A percentile compares a stretch with the other conserved stretches of the same genome.
Evolutionary conservation across 331 rosid genomes (phyloP).

Genomic region (Acacia pycnantha): DNA sequence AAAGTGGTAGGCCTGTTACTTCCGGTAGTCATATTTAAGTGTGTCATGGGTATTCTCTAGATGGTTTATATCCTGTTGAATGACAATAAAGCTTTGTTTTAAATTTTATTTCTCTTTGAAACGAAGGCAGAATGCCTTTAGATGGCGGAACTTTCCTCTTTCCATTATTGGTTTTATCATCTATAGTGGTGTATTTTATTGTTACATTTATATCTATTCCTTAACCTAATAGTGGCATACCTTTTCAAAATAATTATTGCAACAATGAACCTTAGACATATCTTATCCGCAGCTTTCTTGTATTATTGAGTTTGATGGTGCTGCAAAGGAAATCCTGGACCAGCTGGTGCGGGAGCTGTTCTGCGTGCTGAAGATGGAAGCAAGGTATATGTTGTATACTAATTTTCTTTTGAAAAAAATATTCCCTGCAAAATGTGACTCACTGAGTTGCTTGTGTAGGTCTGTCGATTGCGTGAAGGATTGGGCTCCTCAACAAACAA

Average conservation of each 20-base stretch:
- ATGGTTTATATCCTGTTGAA: not conserved
- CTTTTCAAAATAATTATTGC: not conserved
- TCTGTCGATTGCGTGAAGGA: conserved; percentile 77
- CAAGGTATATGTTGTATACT: conserved; percentile 42
- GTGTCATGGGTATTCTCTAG: not conserved
- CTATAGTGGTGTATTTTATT: too few relatives aligned
- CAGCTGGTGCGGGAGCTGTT: conserved; percentile 87
- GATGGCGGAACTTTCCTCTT: too few relatives aligned
- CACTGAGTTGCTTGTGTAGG: conserved; percentile 42
- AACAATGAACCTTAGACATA: not conserved
- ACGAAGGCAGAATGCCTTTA: too few relatives aligned
- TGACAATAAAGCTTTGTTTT: not conserved
- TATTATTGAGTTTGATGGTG: conserved; percentile 74
- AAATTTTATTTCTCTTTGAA: too few relatives aligned
- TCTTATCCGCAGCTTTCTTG: conserved; percentile 56
- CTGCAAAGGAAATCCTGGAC: conserved; percentile 95
- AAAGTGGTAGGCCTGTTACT: not conserved
- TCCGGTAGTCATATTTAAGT: not conserved
- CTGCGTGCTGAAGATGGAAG: conserved; percentile 72
- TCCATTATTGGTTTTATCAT: too few relatives aligned
- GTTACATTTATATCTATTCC: too few relatives aligned
- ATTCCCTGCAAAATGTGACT: conserved; percentile 17
- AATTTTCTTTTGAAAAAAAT: not conserved
- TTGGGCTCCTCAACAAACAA: conserved; percentile 74
- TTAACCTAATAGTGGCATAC: too few relatives aligned